Percentiles rank a stretch among this genome's conserved stretches.
phyloP scores from a whole-genome alignment of 345 rosid genomes.

The Heritiera fomes region DNA sequence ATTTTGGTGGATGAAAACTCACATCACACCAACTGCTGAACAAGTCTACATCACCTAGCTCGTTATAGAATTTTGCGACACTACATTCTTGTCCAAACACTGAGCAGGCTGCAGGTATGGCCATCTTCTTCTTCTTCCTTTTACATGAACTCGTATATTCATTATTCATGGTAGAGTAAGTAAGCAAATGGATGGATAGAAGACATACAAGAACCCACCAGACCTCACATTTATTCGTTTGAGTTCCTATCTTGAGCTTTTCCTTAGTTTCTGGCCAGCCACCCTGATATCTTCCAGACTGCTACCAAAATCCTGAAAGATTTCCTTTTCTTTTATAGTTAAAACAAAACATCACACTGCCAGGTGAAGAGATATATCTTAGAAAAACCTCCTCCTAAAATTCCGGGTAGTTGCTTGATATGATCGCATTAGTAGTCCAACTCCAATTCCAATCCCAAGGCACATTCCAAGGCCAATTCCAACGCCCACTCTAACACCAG shows the following conservation, averaged over 20 bases:
- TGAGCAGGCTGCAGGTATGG: neutral
- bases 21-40: conserved; percentile 8
- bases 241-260: conserved; percentile 2
- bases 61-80: neutral
- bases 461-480: conserved; percentile 98
- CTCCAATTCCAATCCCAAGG: conserved; percentile 86
- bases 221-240: conserved; percentile 28
- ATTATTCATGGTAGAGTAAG: neutral
- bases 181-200: conserved; percentile 11
- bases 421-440: conserved; percentile 91
- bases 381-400: conserved; percentile 83
- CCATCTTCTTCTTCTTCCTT: neutral
- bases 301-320: conserved; percentile 30
- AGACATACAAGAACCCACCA: conserved; percentile 29
- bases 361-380: conserved; percentile 25
- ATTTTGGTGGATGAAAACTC: neutral
- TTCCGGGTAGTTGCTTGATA: conserved; percentile 93
- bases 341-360: neutral
- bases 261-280: conserved; percentile 11
- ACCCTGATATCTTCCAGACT: conserved; percentile 29
- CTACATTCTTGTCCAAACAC: neutral
- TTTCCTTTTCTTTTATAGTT: neutral
- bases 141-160: neutral
- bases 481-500: conserved; percentile 94
- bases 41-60: conserved; percentile 8